Percentiles rank a stretch among this genome's conserved stretches.
Conservation (phyloP, 768 basidiomycete genomes). For the Pilatotrama ljubarskyi region DNA sequence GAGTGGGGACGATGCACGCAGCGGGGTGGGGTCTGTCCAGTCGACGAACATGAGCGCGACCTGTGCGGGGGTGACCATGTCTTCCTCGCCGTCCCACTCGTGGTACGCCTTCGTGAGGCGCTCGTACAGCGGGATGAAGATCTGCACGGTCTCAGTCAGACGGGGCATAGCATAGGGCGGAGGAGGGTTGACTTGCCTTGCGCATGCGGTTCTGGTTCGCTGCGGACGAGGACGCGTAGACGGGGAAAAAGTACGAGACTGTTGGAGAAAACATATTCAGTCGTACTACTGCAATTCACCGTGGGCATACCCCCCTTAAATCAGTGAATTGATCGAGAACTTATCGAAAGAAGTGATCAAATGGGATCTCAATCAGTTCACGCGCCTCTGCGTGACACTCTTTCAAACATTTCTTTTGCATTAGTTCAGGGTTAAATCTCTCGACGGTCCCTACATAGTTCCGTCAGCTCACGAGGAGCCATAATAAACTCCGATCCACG, state of each 20-base stretch:
- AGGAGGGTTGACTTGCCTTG: slow-evolving; percentile 45
- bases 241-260: slow-evolving; percentile 85
- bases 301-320: too few species aligned
- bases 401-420: too few species aligned
- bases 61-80: slow-evolving; percentile 74
- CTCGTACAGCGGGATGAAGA: slow-evolving; percentile 70
- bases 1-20: slow-evolving; percentile 38
- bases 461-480: too few species aligned
- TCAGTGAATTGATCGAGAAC: too few species aligned
- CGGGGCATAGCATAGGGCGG: not conserved
- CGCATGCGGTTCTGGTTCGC: slow-evolving; percentile 74
- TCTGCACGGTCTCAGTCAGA: slow-evolving; percentile 41
- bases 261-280: too few species aligned
- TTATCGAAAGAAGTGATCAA: too few species aligned
- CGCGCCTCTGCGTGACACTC: too few species aligned
- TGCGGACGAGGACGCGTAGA: slow-evolving; percentile 80
- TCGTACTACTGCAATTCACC: too few species aligned
- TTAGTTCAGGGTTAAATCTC: too few species aligned
- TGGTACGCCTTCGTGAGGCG: slow-evolving; percentile 56
- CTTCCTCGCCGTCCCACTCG: slow-evolving; percentile 69
- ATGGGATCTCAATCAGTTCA: too few species aligned
- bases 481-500: too few species aligned
- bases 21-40: slow-evolving; percentile 84
- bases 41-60: slow-evolving; percentile 80
- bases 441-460: too few species aligned